phyloP scores from a whole-genome alignment of 495 filamentous ascomycete species.

The Cercophora sp. region DNA sequence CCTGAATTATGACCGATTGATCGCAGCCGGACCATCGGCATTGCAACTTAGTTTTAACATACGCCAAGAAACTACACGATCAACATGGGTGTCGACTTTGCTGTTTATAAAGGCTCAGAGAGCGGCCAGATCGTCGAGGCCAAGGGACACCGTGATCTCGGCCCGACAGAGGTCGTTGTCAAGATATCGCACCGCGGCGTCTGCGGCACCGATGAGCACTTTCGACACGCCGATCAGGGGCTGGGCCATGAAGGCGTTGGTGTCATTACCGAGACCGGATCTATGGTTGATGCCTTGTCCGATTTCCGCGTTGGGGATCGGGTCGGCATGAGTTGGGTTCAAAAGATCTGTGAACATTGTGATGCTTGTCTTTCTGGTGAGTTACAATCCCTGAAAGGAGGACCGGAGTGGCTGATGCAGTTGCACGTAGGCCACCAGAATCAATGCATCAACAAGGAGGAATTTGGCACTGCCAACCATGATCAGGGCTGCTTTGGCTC shows the following conservation, averaged over 20 bases:
- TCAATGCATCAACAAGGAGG: background rate
- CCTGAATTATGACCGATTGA: too few species aligned
- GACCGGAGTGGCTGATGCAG: background rate
- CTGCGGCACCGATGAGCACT: slow-evolving; percentile 69
- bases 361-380: background rate
- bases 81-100: background rate
- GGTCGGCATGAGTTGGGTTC: slow-evolving; percentile 61
- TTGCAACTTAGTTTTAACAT: too few species aligned
- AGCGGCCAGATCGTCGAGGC: background rate
- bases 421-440: background rate
- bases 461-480: slow-evolving; percentile 60
- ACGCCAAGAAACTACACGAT: too few species aligned
- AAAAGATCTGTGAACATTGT: background rate
- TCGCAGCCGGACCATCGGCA: too few species aligned
- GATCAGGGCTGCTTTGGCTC: slow-evolving; percentile 62
- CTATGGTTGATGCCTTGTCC: slow-evolving; percentile 44
- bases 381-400: background rate
- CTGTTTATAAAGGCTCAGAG: background rate
- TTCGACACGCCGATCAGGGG: background rate
- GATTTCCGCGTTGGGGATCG: slow-evolving; percentile 69
- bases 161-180: slow-evolving; percentile 58
- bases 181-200: slow-evolving; percentile 74
- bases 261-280: slow-evolving; percentile 17
- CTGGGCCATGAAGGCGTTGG: slow-evolving; percentile 44
- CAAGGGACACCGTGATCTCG: background rate